Conservation (phyloP, 2,329 filamentous ascomycete species). For the Fusarium sacchari region DNA sequence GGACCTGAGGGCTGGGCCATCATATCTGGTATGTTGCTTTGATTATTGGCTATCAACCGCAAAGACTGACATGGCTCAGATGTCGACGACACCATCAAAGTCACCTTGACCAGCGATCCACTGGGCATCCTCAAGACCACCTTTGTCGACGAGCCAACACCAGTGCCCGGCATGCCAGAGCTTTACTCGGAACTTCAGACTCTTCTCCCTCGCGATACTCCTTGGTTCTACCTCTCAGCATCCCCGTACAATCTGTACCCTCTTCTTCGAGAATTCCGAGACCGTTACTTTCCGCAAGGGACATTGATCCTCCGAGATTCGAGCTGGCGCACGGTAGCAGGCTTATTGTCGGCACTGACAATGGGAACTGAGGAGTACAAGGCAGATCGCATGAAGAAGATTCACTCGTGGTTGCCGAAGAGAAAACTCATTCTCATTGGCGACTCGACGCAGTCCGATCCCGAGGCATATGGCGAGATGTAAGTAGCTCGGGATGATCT, state of each 20-base stretch:
- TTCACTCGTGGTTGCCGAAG: conserved; percentile 81
- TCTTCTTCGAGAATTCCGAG: conserved; percentile 80
- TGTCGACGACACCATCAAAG: conserved; percentile 95
- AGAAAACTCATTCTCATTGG: conserved; percentile 86
- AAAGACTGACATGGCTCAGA: conserved; percentile 60
- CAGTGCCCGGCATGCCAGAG: conserved; percentile 84
- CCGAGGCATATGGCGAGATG: conserved; percentile 87
- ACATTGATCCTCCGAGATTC: conserved; percentile 87
- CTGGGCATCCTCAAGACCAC: conserved; percentile 85
- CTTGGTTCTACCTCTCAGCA: conserved; percentile 93
- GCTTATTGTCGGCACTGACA: conserved; percentile 81
- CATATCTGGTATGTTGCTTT: conserved; percentile 69
- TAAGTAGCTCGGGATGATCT: conserved; percentile 53
- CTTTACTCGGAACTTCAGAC: conserved; percentile 76
- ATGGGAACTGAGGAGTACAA: conserved; percentile 89
- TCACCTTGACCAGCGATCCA: conserved; percentile 83
- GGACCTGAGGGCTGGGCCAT: conserved; percentile 84
- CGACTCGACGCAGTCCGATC: conserved; percentile 91
- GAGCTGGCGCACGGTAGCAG: conserved; percentile 85
- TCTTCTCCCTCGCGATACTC: conserved; percentile 65
- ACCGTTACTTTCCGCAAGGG: conserved; percentile 76
- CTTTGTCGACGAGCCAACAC: conserved; percentile 78
- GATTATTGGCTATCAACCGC: not conserved
- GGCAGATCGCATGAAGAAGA: conserved; percentile 78
- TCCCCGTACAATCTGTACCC: conserved; percentile 95